These are phyloP conservation scores for Bolboschoenoplectus hybrid DNA, from an alignment of 202 grass and related monocot genomes.

Conservation along the genomic window DNA sequence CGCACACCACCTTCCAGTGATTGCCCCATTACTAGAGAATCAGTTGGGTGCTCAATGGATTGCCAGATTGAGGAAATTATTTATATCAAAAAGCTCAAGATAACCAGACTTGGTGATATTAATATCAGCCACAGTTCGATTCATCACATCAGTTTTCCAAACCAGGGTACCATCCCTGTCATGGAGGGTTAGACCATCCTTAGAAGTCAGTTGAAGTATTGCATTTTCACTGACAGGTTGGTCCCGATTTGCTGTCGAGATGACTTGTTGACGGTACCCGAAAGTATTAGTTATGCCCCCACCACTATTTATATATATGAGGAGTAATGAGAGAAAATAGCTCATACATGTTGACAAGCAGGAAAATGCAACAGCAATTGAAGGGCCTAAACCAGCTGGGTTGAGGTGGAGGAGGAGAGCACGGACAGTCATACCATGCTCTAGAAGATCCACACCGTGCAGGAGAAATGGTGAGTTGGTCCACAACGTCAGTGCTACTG, in stretches of 20 bases:
- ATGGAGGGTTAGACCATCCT: constrained; percentile 44
- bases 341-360: constrained; percentile 27
- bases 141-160: constrained; percentile 30
- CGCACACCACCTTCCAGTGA: constrained; percentile 28
- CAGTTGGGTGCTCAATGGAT: constrained; percentile 51
- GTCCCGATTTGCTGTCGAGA: constrained; percentile 49
- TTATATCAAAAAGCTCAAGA: constrained; percentile 45
- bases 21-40: constrained; percentile 45
- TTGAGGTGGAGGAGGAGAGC: constrained; percentile 15
- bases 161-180: constrained; percentile 43
- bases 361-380: constrained; percentile 42
- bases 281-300: neutral
- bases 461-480: neutral
- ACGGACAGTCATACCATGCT: constrained; percentile 6
- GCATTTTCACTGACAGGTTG: constrained; percentile 46
- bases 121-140: constrained; percentile 39
- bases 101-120: constrained; percentile 41
- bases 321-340: constrained; percentile 38
- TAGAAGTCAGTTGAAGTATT: constrained; percentile 40
- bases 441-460: neutral
- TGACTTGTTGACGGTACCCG: neutral
- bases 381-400: neutral
- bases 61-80: constrained; percentile 41
- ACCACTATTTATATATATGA: constrained; percentile 3
- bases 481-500: neutral